Evolutionary conservation across 2,329 filamentous ascomycete species (phyloP).

Genomic region (Nemania bipapillata): DNA sequence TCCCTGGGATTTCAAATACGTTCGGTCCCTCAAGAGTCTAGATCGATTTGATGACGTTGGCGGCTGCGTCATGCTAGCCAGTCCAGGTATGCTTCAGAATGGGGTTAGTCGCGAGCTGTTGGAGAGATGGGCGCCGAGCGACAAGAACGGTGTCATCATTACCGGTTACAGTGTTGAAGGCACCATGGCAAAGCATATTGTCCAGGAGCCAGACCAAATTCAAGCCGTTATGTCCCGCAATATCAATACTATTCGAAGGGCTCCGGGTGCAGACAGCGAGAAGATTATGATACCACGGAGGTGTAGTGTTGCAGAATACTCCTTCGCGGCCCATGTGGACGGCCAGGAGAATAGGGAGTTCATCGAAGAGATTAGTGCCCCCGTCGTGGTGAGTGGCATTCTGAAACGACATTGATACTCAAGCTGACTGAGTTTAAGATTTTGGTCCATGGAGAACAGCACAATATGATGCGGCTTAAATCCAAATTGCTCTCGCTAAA

Average conservation of each 20-base stretch:
- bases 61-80: constrained; percentile 95
- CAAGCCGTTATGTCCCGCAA: constrained; percentile 89
- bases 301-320: constrained; percentile 93
- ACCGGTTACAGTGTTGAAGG: constrained; percentile 98
- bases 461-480: constrained; percentile 97
- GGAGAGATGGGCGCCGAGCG: constrained; percentile 94
- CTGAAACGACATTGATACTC: background rate
- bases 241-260: constrained; percentile 70
- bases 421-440: constrained; percentile 67
- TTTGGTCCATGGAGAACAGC: constrained; percentile 94
- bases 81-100: constrained; percentile 97
- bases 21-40: constrained; percentile 88
- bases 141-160: constrained; percentile 97
- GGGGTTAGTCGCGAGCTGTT: constrained; percentile 92
- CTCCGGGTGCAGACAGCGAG: constrained; percentile 76
- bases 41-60: constrained; percentile 97
- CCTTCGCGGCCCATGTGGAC: constrained; percentile 96
- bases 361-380: constrained; percentile 91
- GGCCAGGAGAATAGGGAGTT: constrained; percentile 96
- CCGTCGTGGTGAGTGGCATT: constrained; percentile 80
- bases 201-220: constrained; percentile 94
- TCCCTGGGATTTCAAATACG: constrained; percentile 96
- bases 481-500: constrained; percentile 95
- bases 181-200: constrained; percentile 95
- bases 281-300: constrained; percentile 90